Conservation (phyloP, 148 eudicot species). For the Rhododendron griersonianum region DNA sequence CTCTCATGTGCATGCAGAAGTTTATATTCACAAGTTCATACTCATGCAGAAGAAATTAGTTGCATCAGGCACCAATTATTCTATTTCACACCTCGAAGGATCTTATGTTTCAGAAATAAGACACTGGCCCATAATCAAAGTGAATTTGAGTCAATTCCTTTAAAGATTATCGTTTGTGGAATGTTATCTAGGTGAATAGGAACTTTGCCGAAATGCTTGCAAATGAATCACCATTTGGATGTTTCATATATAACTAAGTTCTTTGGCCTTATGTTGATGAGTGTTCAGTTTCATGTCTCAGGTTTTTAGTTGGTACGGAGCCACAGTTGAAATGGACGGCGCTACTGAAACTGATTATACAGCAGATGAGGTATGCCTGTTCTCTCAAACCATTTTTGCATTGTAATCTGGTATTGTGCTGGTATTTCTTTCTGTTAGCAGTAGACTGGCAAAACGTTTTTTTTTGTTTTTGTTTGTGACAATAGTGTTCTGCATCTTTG, state of each 20-base stretch:
- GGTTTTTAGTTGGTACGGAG: conserved; percentile 98
- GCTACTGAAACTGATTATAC: conserved; percentile 83
- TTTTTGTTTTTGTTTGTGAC: not conserved
- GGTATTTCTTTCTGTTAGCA: not conserved
- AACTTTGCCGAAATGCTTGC: not conserved
- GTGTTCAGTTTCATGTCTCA: conserved; percentile 20
- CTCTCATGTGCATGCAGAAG: not conserved
- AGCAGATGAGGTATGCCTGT: conserved; percentile 78
- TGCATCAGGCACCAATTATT: not conserved
- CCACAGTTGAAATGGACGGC: conserved; percentile 90
- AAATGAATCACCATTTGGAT: not conserved
- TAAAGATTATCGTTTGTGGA: not conserved
- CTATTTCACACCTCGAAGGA: not conserved
- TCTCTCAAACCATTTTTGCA: conserved; percentile 5
- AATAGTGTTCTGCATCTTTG: conserved; percentile 8
- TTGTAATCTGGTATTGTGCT: conserved; percentile 1
- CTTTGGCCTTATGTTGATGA: not conserved
- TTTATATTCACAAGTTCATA: not conserved
- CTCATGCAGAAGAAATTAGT: not conserved
- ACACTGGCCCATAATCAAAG: not conserved
- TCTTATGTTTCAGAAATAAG: conserved; percentile 1
- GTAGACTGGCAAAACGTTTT: not conserved
- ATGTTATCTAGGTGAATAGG: not conserved
- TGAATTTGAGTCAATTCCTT: not conserved
- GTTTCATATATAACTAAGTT: not conserved